Evolutionary conservation across 148 eudicot genomes (phyloP), one percentile per base, ranked within the genome.

Genomic region (Gaultheria prostrata): DNA sequence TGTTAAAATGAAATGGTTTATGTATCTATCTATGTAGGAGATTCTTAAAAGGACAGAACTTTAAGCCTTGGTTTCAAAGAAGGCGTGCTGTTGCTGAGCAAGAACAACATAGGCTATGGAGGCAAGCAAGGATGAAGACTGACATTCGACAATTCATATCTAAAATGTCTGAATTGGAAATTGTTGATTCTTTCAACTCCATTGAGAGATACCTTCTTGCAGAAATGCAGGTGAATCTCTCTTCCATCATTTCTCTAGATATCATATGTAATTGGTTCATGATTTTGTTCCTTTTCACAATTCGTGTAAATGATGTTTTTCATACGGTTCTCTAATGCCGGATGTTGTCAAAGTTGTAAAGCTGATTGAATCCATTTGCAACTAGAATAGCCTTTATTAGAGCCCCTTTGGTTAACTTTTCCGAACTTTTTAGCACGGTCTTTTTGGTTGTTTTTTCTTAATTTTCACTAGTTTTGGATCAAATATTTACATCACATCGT

Each of bases 11-110:
- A 46, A 80, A 77, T 35, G 82, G 76, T 87, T 48, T 39, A 45
- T 76, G 43, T 39, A 39, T 39, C 43, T 39, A n/a, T 26, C 63
- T 59, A 18, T 84, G 54, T 75, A 97, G 99, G 90, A 95, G 95
- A 81, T 97, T 97, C 88, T 88, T 97, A 83, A 90, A 82, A 84
- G 99, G 99, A 79, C 85, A 88, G 73, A 97, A 97, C 83, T 97
- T 97, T 86, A 76, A 81, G 90, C 97, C 95, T 61, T 97, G 99
- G 99, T 97, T 97, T 87, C 89, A 86, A 79, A 88, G 99, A 88
- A 93, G 90, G 79, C 92, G 94, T 79, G 93, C 94, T 80, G 95
- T 90, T 86, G 94, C 95, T 86, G 96, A 91, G 84, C 95, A 92
- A 83, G 98, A 97, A 84, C 99, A 93, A 50, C 86, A 84, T 72